These are phyloP conservation scores for Clarkia xantiana DNA, from an alignment of 345 rosid species.

Conservation along the genomic window DNA sequence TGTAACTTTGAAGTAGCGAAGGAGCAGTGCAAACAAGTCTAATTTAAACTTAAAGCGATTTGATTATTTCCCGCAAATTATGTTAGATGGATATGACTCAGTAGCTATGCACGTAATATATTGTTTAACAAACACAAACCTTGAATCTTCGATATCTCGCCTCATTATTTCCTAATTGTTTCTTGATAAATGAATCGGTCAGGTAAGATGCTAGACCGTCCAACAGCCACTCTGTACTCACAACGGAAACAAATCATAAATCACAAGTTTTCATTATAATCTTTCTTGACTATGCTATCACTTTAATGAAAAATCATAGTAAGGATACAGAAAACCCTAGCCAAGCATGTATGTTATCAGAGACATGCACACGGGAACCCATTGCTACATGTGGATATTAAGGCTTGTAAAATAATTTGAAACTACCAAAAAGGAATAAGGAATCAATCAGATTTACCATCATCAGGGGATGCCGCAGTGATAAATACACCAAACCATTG, in stretches of 20 bases:
- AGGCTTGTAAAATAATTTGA: background rate
- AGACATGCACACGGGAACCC: too few relatives aligned
- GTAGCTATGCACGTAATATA: background rate
- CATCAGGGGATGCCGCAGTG: slow-evolving; percentile 65
- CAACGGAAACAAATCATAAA: slow-evolving; percentile 5
- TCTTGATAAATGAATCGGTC: slow-evolving; percentile 79
- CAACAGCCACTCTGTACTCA: slow-evolving; percentile 75
- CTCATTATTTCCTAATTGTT: slow-evolving; percentile 90
- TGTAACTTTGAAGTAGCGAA: too few relatives aligned
- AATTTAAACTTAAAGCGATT: too few relatives aligned
- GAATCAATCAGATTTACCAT: slow-evolving; percentile 37
- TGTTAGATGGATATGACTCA: background rate
- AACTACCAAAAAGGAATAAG: background rate
- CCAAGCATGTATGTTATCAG: too few relatives aligned
- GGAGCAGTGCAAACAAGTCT: too few relatives aligned
- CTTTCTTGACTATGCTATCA: background rate
- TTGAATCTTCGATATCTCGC: slow-evolving; percentile 85
- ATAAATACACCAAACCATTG: slow-evolving; percentile 97
- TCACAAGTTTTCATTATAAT: background rate
- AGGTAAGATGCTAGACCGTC: slow-evolving; percentile 94
- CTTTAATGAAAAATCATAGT: background rate
- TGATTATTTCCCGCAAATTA: too few relatives aligned
- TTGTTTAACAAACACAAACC: slow-evolving; percentile 26
- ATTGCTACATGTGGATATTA: too few relatives aligned
- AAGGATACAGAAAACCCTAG: too few relatives aligned